Conservation (phyloP, 2,329 filamentous ascomycete species). For the Endothia cerciana region DNA sequence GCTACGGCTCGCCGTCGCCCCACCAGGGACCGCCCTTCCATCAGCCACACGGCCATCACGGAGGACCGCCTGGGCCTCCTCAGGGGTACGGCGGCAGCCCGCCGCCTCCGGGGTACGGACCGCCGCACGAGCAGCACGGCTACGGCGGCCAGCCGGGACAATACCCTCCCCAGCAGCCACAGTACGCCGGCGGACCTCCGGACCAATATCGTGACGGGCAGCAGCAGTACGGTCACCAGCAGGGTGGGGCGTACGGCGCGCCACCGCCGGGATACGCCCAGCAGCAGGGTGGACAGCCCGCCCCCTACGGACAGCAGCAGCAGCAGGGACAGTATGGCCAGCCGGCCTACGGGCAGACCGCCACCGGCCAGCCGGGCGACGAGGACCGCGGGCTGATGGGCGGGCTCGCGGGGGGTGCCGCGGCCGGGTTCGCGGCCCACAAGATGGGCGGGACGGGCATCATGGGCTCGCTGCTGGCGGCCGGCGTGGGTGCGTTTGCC, state of each 20-base stretch:
- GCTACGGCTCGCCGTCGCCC: constrained; percentile 34
- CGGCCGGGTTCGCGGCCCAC: constrained; percentile 58
- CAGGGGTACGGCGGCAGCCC: constrained; percentile 31
- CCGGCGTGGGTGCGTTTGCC: constrained; percentile 55
- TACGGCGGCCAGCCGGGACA: constrained; percentile 18
- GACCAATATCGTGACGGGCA: constrained; percentile 14
- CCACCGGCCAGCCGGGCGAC: constrained; percentile 36
- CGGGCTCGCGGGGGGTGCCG: constrained; percentile 55
- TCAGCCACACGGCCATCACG: constrained; percentile 38
- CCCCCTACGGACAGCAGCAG: constrained; percentile 22
- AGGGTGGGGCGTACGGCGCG: no score
- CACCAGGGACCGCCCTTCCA: constrained; percentile 5
- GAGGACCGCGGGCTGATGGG: constrained; percentile 61
- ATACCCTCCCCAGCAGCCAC: constrained; percentile 30
- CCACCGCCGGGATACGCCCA: constrained; percentile 25
- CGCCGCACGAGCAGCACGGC: no score
- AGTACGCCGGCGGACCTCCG: constrained; percentile 32
- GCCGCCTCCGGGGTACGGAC: constrained; percentile 10
- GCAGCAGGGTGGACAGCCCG: constrained; percentile 10
- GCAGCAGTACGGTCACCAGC: not conserved
- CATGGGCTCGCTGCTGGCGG: constrained; percentile 41
- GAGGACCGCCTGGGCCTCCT: constrained; percentile 33
- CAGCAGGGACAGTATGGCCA: constrained; percentile 14
- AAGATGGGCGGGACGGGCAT: constrained; percentile 46
- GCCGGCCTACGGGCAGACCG: not conserved